Conservation (phyloP, 257 asterid species). For the Solanum gracilifrons region DNA sequence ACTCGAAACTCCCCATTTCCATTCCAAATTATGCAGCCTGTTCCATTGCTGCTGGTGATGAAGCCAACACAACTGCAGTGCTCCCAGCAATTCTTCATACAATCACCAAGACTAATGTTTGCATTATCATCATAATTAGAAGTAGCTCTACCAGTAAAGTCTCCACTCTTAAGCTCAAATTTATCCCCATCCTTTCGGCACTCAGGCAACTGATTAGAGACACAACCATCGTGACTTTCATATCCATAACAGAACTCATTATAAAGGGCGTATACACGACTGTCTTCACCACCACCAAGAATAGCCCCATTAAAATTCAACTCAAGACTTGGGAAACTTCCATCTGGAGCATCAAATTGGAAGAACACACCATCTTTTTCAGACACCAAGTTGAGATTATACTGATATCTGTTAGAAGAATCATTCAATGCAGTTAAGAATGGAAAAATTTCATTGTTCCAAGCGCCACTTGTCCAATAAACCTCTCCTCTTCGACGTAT, state of each 20-base stretch:
- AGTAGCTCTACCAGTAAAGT: rapidly evolving
- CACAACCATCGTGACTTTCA: conserved; percentile 8
- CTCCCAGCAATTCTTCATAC: not conserved
- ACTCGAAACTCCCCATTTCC: not conserved
- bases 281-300: not conserved
- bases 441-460: not conserved
- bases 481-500: not conserved
- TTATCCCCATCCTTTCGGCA: conserved; percentile 3
- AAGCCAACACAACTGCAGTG: not conserved
- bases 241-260: not conserved
- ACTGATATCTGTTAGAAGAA: not conserved
- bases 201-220: not conserved
- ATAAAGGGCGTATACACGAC: not conserved
- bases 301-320: not conserved
- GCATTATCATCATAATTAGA: not conserved
- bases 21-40: not conserved
- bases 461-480: not conserved
- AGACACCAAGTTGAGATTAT: not conserved
- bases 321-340: not conserved
- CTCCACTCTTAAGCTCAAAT: not conserved
- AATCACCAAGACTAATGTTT: not conserved
- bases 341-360: not conserved
- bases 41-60: rapidly evolving
- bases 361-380: not conserved
- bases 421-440: not conserved